A percentile compares a stretch with the other conserved stretches of the same genome.
Evolutionary conservation across 371 early-diverging fungal species (phyloP).

Genomic region (Actinomortierella ambigua): DNA sequence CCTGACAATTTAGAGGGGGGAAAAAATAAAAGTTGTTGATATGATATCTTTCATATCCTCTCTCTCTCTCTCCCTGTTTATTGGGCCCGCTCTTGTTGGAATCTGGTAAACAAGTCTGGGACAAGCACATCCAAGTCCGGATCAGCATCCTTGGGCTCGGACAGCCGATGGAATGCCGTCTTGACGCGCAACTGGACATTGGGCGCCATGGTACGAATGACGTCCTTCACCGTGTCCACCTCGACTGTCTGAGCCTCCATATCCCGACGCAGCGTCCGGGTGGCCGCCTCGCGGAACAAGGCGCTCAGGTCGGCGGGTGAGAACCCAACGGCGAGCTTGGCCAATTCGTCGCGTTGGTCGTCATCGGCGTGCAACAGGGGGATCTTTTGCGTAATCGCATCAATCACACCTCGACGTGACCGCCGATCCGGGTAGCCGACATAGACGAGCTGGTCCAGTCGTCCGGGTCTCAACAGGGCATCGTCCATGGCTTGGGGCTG

Average conservation of each 20-base stretch:
- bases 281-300: constrained; percentile 51
- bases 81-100: constrained; percentile 23
- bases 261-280: constrained; percentile 36
- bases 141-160: neutral
- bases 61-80: too few species aligned
- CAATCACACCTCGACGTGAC: constrained; percentile 26
- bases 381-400: constrained; percentile 18
- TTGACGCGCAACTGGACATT: constrained; percentile 16
- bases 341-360: neutral
- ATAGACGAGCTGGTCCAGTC: constrained; percentile 74
- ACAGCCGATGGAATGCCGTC: neutral
- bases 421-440: constrained; percentile 61
- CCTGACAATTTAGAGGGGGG: constrained; percentile 74
- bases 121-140: constrained; percentile 14
- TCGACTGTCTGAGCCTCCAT: constrained; percentile 8
- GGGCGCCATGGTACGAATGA: constrained; percentile 12
- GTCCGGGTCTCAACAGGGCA: constrained; percentile 86
- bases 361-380: constrained; percentile 14
- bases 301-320: constrained; percentile 35
- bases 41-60: too few species aligned
- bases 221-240: constrained; percentile 14
- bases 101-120: constrained; percentile 19
- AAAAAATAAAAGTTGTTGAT: too few species aligned
- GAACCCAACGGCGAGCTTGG: constrained; percentile 21
- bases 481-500: constrained; percentile 83